Percentiles rank a stretch among this genome's conserved stretches.
Conservation (phyloP, 2,329 filamentous ascomycete species). For the Clonostachys rosea region DNA sequence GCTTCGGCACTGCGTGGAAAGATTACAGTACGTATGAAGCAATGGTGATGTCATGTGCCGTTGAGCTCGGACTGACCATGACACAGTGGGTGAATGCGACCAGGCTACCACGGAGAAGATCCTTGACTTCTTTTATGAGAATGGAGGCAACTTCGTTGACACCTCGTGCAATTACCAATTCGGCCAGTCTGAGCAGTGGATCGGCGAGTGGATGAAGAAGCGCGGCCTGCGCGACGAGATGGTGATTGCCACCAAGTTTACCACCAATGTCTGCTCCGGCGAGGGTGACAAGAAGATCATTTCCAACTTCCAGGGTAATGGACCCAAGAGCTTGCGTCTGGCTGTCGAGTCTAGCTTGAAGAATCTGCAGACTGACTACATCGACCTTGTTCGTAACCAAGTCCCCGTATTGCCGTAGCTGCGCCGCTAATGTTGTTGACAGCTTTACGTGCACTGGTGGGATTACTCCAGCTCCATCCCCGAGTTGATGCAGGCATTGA, state of each 20-base stretch:
- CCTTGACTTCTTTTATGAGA: slow-evolving; percentile 51
- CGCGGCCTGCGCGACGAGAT: slow-evolving; percentile 61
- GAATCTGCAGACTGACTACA: slow-evolving; percentile 63
- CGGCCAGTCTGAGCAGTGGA: slow-evolving; percentile 57
- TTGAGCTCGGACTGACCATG: slow-evolving; percentile 32
- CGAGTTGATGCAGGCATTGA: slow-evolving; percentile 66
- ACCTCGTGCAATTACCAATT: slow-evolving; percentile 66
- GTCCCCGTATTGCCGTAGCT: not conserved
- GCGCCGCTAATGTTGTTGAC: not conserved
- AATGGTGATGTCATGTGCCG: slow-evolving; percentile 3
- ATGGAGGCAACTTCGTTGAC: slow-evolving; percentile 63
- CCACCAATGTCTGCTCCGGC: slow-evolving; percentile 47
- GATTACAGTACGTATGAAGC: slow-evolving; percentile 21
- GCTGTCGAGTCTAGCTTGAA: slow-evolving; percentile 51
- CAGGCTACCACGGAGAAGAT: slow-evolving; percentile 58
- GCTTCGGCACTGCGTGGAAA: slow-evolving; percentile 54
- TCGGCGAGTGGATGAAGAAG: slow-evolving; percentile 67
- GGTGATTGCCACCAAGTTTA: slow-evolving; percentile 68
- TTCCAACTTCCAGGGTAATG: slow-evolving; percentile 54
- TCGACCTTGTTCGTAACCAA: slow-evolving; percentile 50
- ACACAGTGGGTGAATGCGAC: slow-evolving; percentile 57
- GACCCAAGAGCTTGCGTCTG: slow-evolving; percentile 53
- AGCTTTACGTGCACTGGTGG: slow-evolving; percentile 64
- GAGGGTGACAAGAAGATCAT: slow-evolving; percentile 33
- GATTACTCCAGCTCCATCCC: slow-evolving; percentile 62